Base-by-base conservation (phyloP, 2,329 filamentous ascomycete species). In the Alternaria ventricosa region DNA sequence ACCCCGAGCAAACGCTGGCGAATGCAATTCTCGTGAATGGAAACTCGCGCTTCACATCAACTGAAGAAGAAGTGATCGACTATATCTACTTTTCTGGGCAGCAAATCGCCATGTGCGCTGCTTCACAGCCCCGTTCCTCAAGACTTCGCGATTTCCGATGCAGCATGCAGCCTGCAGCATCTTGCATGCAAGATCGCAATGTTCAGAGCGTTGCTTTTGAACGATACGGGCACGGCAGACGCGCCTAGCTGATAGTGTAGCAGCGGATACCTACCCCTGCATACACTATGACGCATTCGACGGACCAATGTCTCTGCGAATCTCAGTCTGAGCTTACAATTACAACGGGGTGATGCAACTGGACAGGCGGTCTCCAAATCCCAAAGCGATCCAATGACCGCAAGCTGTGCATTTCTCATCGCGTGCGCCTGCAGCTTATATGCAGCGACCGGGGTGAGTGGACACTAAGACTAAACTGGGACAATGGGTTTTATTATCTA, bases 401-500 rank as follows among this genome's bases (percentile, higher is more conserved):
- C 18, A 51, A 44, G 53, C 54, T 46, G 57, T 41, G 22, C 36
- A 30, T 20, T 28, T n/a, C 53, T 64, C 43, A 57, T 61, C 50
- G 63, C 22, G 46, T 58, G 47, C 60, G 60, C 57, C 55, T 67
- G 61, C 51, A 55, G 66, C 67, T 69, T 67, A 69, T 56, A 54
- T 62, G 61, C 58, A 66, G 20, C 47, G 23, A 59, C 54, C 23
- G 28, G 57, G 60, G 45, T 57, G 18, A n/a, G 25, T 46, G 25
- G 60, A 53, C 66, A 59, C 67, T 69, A 68, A 30, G 20, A 61
- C 61, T 56, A 53, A 62, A 60, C 60, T 53, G 44, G 67, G 67
- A 36, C 61, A 69, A 68, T 69, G 67, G 67, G 67, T 57, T 46
- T 46, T 44, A 58, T 63, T 47, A 60, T 56, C 57, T 56, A 56